phyloP scores from a whole-genome alignment of 495 filamentous ascomycete species.

The Tuber borchii region DNA sequence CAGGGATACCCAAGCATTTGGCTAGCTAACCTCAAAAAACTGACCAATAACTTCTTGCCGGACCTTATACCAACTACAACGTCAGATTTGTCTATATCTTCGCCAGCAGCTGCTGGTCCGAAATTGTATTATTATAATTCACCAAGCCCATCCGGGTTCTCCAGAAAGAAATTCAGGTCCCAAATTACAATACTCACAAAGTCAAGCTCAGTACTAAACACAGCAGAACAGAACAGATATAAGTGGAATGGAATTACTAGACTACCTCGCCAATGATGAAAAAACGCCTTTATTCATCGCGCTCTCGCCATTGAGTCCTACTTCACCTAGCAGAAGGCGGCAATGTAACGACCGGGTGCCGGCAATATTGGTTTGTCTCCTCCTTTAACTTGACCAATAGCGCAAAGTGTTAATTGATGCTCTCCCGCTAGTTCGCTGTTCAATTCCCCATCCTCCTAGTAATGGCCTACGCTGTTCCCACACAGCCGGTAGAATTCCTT shows the following conservation, averaged over 20 bases:
- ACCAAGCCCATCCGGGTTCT: neutral
- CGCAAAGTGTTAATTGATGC: neutral
- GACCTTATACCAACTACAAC: neutral
- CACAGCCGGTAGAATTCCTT: neutral
- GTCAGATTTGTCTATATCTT: neutral
- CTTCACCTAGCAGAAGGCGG: neutral
- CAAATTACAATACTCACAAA: neutral
- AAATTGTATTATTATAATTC: neutral
- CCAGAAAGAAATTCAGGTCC: neutral
- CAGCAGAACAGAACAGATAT: neutral
- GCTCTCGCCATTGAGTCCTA: neutral
- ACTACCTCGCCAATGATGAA: neutral
- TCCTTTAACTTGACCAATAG: neutral
- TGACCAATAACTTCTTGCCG: too few species aligned
- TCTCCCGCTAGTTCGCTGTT: neutral
- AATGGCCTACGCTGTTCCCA: neutral
- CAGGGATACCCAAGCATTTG: too few species aligned
- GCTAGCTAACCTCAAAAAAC: too few species aligned
- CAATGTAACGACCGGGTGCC: neutral
- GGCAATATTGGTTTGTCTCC: neutral
- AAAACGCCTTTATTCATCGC: neutral
- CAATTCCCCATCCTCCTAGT: neutral
- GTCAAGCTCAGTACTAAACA: neutral
- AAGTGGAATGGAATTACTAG: neutral
- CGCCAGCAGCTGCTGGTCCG: neutral